phyloP scores from a whole-genome alignment of 495 filamentous ascomycete genomes.

The Tetracladium setigerum region DNA sequence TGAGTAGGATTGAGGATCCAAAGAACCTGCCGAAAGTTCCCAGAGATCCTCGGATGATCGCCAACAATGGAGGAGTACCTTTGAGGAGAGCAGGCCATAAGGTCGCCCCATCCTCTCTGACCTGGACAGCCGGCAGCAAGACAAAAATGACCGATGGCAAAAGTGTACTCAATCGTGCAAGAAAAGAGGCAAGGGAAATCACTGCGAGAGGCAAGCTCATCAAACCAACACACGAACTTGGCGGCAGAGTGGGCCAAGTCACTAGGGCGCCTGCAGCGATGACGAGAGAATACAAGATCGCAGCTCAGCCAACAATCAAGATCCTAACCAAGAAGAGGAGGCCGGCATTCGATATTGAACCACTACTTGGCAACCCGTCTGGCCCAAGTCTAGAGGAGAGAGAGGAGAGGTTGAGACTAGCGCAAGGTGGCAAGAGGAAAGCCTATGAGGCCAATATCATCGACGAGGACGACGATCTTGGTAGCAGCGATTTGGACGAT shows the following conservation, averaged over 20 bases:
- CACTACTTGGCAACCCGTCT: neutral
- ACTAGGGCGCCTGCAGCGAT: constrained; percentile 17
- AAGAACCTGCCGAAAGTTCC: constrained; percentile 18
- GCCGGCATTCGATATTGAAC: neutral
- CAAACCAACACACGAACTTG: constrained; percentile 17
- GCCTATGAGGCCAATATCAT: neutral
- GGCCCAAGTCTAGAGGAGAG: constrained; percentile 9
- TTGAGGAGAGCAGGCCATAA: constrained; percentile 9
- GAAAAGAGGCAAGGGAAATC: constrained; percentile 26
- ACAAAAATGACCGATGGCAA: constrained; percentile 23
- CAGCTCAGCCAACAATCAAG: constrained; percentile 10
- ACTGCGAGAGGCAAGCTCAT: constrained; percentile 9
- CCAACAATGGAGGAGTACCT: constrained; percentile 23
- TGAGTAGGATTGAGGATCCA: constrained; percentile 33
- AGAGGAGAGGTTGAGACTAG: constrained; percentile 11
- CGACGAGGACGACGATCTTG: constrained; percentile 4
- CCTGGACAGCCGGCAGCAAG: constrained; percentile 19
- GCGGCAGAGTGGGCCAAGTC: constrained; percentile 7
- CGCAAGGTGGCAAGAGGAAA: neutral
- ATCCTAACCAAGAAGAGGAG: constrained; percentile 11
- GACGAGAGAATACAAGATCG: constrained; percentile 14
- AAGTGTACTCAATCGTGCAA: constrained; percentile 21
- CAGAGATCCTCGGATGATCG: constrained; percentile 22
- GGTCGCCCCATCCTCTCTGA: constrained; percentile 7
- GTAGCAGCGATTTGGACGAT: constrained; percentile 12